A percentile compares a stretch with the other conserved stretches of the same genome.
phyloP scores from a whole-genome alignment of 2,329 filamentous ascomycete species.

The Myriosclerotinia duriaeana region DNA sequence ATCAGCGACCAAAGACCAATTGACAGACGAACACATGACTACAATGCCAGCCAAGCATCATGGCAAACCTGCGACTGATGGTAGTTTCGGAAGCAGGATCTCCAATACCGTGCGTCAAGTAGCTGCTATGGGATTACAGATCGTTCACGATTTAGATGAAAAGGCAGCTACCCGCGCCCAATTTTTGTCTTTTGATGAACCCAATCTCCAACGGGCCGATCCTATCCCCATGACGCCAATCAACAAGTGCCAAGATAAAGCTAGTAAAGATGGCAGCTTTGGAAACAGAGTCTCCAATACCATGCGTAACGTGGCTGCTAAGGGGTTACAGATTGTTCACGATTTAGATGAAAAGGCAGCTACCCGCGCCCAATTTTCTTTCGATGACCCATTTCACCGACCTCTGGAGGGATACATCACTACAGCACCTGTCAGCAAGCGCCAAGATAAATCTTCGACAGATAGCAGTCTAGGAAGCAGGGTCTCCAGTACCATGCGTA shows the following conservation, averaged over 20 bases:
- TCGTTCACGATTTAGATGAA: not conserved
- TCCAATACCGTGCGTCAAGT: not conserved
- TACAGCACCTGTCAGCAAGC: not conserved
- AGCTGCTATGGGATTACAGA: not conserved
- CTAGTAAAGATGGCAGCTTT: not conserved
- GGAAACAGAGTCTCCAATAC: constrained; percentile 9
- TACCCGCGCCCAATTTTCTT: constrained; percentile 11
- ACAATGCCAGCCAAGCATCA: not conserved
- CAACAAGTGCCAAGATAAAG: not conserved
- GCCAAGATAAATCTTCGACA: constrained; percentile 30
- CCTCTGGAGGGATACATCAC: not conserved
- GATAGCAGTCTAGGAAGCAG: constrained; percentile 39
- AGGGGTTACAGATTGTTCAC: constrained; percentile 10
- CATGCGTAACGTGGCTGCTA: not conserved
- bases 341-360: constrained; percentile 12
- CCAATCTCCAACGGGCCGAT: not conserved
- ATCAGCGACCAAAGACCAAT: not conserved
- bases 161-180: not conserved
- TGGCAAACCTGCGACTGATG: not conserved
- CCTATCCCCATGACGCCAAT: not conserved
- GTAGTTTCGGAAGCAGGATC: not conserved
- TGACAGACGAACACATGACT: not conserved
- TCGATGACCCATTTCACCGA: not conserved
- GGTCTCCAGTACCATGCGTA: constrained; percentile 44
- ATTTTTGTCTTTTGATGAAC: not conserved